Base-by-base conservation (phyloP, 2,329 filamentous ascomycete species). In the Alternaria incomplexa region DNA sequence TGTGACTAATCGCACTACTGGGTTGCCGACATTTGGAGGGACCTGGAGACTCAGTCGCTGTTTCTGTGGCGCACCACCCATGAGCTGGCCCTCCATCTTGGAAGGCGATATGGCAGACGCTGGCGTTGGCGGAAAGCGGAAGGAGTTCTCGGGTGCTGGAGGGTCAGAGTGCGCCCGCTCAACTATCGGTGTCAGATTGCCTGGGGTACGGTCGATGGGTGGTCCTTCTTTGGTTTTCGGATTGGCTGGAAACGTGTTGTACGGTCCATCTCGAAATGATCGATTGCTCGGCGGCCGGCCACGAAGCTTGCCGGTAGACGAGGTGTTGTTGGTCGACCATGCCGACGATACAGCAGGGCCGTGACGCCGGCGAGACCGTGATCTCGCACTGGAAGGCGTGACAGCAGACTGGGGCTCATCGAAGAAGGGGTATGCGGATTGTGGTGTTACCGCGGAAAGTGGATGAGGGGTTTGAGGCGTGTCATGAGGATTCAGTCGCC, bases 271-370 rank as follows among this genome's bases (percentile, higher is more conserved):
- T 13, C 87, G 84, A 0, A 85, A 84, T n/a, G 85, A 86, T 25
- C 89, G 86, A 70, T 90, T 92, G 59, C 89, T 91, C 0, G 93
- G 92, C 45, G 94, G 94, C 62, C 94, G 85, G 7, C 94, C 93
- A 67, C 93, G 85, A 13, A 91, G 85, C 77, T 94, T 96, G 2
- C 90, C 90, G 5, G 85, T 87, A 1, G 87, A 82, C 12, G 88
- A 84, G 43, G 85, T 83, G 15, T 87, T 87, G 62, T 86, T 88
- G 66, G 88, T 88, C 58, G 91, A 89, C 94, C 94, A 97, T 1
- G 94, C 94, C 10, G 93, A 97, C 1, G 93, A 97, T 0, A 97
- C 93, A 7, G 92, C 93, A 0, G 93, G 91, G 0, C 93, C 93
- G 76, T 96, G 91, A 5, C 92, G 87, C 58, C 90, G 85, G 58